A percentile compares a stretch with the other conserved stretches of the same genome.
These are phyloP conservation scores for Brassica juncea DNA, from an alignment of 345 rosid genomes.

Conservation along the genomic window DNA sequence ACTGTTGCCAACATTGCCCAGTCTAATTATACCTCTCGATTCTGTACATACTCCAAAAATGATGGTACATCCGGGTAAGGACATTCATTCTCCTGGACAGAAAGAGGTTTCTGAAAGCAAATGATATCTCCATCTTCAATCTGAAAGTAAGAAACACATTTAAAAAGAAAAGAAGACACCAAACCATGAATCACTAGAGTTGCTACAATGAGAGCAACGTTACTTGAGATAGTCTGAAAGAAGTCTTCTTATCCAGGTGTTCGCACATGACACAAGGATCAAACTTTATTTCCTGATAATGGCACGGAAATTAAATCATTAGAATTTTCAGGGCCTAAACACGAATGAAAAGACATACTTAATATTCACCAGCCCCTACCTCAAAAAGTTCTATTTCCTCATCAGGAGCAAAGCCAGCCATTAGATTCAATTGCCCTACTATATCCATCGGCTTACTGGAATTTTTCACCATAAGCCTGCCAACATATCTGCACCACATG, in stretches of 20 bases:
- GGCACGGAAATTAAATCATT: constrained; percentile 17
- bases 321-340: constrained; percentile 7
- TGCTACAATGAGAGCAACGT: constrained; percentile 19
- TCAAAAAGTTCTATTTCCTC: constrained; percentile 89
- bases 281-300: constrained; percentile 86
- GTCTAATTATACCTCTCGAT: constrained; percentile 70
- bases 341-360: constrained; percentile 6
- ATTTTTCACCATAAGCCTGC: constrained; percentile 81
- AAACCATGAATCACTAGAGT: constrained; percentile 11
- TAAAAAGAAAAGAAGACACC: neutral
- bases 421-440: constrained; percentile 65
- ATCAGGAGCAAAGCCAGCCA: constrained; percentile 91
- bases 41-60: constrained; percentile 88
- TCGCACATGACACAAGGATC: constrained; percentile 95
- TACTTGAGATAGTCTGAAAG: constrained; percentile 83
- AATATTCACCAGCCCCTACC: constrained; percentile 47
- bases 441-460: constrained; percentile 80
- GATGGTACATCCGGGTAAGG: constrained; percentile 82
- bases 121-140: constrained; percentile 97
- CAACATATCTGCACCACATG: constrained; percentile 65
- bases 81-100: constrained; percentile 56
- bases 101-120: constrained; percentile 80
- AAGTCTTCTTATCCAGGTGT: constrained; percentile 65
- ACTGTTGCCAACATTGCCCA: constrained; percentile 16
- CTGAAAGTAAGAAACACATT: constrained; percentile 42